Base-by-base conservation (phyloP, 352 stramenopile species). In the Blastocystis sp. region DNA sequence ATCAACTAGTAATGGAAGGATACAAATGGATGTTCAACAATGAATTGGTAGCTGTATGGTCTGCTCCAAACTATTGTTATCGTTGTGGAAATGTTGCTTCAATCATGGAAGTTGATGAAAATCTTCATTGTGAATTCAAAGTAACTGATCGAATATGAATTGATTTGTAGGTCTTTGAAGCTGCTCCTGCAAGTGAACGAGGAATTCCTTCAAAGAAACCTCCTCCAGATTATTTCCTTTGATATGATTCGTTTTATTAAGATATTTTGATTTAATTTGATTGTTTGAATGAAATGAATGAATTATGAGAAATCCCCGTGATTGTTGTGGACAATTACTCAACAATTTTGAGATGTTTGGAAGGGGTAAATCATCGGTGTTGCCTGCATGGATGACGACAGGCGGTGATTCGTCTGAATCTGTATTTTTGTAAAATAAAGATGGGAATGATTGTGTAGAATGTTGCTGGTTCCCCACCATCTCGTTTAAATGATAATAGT, bases 81-180 rank as follows among this genome's bases (percentile, higher is more conserved):
- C n/a, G n/a, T n/a, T n/a, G n/a, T n/a, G n/a, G n/a, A n/a, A n/a
- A n/a, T n/a, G n/a, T n/a, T n/a, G n/a, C n/a, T n/a, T n/a, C n/a
- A n/a, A n/a, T n/a, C n/a, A n/a, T n/a, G n/a, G n/a, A n/a, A n/a
- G n/a, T n/a, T n/a, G n/a, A n/a, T n/a, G n/a, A n/a, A 0, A 57
- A 86, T 35, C 75, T 57, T 1, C 54, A 86, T 12, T 52, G 73
- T 24, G 98, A 98, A 88, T 94, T 97, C 85, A 95, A 57, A 92
- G 97, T 88, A 96, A 96, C 7, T 95, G 95, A n/a, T 95, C 95
- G 16, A 98, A 98, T 89, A 89, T 98, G 0, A 98, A 99, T 89
- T 96, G 96, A 63, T 19, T 0, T 29, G 0, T 9, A 80, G 69
- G 37, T 80, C 42, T 80, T 61, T 32, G 69, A 80, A 37, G 69